phyloP scores from a whole-genome alignment of 2,329 filamentous ascomycete species.

The Pseudogymnoascus sp. region DNA sequence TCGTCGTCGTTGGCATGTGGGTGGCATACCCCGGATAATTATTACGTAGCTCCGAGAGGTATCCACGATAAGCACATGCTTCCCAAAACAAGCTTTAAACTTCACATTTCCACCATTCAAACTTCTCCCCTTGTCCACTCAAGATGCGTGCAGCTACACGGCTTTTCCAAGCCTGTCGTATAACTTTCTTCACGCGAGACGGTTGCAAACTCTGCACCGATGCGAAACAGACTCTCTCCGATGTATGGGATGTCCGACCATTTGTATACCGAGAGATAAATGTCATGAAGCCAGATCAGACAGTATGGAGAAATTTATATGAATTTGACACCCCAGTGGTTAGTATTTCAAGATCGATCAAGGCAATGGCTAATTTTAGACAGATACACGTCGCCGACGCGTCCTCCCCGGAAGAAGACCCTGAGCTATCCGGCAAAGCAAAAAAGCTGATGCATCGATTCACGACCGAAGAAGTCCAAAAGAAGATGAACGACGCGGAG shows the following conservation, averaged over 20 bases:
- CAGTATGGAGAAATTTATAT: constrained; percentile 64
- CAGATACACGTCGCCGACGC: constrained; percentile 55
- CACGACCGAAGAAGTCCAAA: constrained; percentile 55
- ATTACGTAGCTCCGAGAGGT: constrained; percentile 9
- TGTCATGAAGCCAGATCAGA: constrained; percentile 55
- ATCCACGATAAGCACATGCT: constrained; percentile 8
- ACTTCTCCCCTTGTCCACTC: not conserved
- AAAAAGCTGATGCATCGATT: constrained; percentile 74
- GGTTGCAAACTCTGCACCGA: constrained; percentile 64
- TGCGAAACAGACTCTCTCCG: constrained; percentile 59
- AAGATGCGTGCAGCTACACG: constrained; percentile 45
- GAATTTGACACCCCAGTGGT: constrained; percentile 79
- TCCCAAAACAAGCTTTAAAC: not conserved
- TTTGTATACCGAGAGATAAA: constrained; percentile 65
- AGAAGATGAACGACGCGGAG: constrained; percentile 56
- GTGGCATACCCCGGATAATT: not conserved
- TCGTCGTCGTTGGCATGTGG: not conserved
- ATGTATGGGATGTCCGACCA: constrained; percentile 58
- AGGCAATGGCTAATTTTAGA: constrained; percentile 23
- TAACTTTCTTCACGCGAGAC: constrained; percentile 68
- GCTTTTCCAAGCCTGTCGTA: constrained; percentile 49
- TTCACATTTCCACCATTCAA: not conserved
- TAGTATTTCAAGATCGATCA: constrained; percentile 11
- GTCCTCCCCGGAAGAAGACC: constrained; percentile 41
- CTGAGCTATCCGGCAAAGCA: constrained; percentile 48